phyloP scores from a whole-genome alignment of 2,329 filamentous ascomycete genomes.

The Fonsecaea nubica region DNA sequence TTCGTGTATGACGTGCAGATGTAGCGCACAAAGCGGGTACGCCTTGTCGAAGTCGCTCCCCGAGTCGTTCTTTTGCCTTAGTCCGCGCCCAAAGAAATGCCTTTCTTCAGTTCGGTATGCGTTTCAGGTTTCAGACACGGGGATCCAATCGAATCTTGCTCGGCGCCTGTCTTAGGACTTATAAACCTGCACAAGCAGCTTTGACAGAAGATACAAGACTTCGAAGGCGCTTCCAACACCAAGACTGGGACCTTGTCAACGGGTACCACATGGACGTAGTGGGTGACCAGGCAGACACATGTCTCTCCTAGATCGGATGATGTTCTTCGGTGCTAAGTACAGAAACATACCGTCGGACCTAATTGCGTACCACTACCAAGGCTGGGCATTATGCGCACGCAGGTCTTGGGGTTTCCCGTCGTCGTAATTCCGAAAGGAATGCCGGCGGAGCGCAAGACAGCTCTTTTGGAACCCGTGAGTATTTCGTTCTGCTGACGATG shows the following conservation, averaged over 20 bases:
- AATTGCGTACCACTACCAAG: background rate
- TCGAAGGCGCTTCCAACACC: background rate
- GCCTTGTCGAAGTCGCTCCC: slow-evolving; percentile 7
- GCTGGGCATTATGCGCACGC: background rate
- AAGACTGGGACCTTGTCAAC: background rate
- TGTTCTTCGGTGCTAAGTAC: slow-evolving; percentile 3
- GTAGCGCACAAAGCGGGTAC: background rate
- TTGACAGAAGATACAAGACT: background rate
- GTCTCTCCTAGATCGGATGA: background rate
- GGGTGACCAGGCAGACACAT: background rate
- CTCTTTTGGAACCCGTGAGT: background rate
- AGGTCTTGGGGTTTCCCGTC: background rate
- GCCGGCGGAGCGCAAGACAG: background rate
- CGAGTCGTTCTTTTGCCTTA: background rate
- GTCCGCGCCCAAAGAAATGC: background rate
- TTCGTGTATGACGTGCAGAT: slow-evolving; percentile 29
- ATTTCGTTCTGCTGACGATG: background rate
- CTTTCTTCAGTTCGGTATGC: background rate
- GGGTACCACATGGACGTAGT: background rate
- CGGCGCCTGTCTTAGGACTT: background rate
- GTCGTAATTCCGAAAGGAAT: background rate
- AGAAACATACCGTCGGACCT: background rate
- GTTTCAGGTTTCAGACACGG: slow-evolving; percentile 6
- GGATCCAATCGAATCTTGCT: background rate
- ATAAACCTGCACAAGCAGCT: background rate